phyloP scores from a whole-genome alignment of 805 yeast genomes.

The Pichia gijzeniarum region DNA sequence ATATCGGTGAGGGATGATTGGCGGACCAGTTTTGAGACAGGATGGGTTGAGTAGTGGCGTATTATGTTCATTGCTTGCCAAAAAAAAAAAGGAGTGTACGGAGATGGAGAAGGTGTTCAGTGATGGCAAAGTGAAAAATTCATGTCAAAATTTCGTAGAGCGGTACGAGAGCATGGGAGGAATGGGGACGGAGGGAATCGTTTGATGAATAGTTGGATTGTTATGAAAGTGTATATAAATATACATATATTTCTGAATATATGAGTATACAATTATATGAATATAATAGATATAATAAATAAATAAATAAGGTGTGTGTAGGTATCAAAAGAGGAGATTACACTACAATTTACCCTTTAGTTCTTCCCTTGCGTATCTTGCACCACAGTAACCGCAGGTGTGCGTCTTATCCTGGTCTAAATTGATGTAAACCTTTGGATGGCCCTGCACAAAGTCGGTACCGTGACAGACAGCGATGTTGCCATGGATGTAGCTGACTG shows the following conservation, averaged over 20 bases:
- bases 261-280: too few relatives aligned
- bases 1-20: slow-evolving; percentile 24
- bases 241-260: not conserved
- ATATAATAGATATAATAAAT: not conserved
- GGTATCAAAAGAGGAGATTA: not conserved
- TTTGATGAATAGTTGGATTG: not conserved
- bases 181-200: too few relatives aligned
- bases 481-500: slow-evolving; percentile 51
- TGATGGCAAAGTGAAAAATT: not conserved
- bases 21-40: not conserved
- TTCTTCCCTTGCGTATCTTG: slow-evolving; percentile 54
- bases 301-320: slow-evolving; percentile 12
- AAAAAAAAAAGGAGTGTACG: too few relatives aligned
- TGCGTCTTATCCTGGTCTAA: slow-evolving; percentile 68
- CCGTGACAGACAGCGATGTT: slow-evolving; percentile 81
- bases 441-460: slow-evolving; percentile 71
- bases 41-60: slow-evolving; percentile 18
- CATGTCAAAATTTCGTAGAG: too few relatives aligned
- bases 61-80: not conserved
- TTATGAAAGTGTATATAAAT: not conserved
- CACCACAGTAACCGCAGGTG: slow-evolving; percentile 78
- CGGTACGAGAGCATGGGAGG: too few relatives aligned
- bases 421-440: slow-evolving; percentile 76
- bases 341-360: slow-evolving; percentile 27
- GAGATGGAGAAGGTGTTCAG: not conserved